Percentiles rank a stretch among this genome's conserved stretches.
These are phyloP conservation scores for Gonapodya sp. DNA, from an alignment of 192 early-diverging fungal species.

Conservation along the genomic window DNA sequence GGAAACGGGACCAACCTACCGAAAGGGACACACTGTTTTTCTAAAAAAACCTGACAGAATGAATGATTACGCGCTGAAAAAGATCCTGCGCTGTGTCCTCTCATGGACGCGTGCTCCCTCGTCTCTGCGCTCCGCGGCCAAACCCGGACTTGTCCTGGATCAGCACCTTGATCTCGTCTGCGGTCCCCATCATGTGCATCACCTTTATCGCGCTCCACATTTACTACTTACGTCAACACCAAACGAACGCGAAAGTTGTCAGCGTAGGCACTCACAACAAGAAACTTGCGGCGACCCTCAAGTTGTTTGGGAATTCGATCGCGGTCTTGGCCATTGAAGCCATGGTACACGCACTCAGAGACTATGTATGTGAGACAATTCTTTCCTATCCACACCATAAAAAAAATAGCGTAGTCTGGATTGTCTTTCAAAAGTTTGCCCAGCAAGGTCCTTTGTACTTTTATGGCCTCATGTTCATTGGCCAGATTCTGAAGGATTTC, in stretches of 20 bases:
- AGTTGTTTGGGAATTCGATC: neutral
- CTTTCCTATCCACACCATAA: too few species aligned
- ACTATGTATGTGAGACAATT: neutral
- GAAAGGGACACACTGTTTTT: too few species aligned
- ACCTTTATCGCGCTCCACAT: neutral
- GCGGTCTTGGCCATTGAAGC: neutral
- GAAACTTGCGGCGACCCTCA: neutral
- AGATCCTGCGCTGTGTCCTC: neutral
- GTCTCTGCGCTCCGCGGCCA: neutral
- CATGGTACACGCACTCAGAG: neutral
- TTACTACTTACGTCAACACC: neutral
- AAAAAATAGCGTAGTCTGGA: too few species aligned
- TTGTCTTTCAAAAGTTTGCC: neutral
- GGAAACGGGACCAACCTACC: too few species aligned
- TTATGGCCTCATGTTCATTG: neutral
- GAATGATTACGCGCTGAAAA: too few species aligned
- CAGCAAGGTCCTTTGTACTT: neutral
- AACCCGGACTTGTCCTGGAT: neutral
- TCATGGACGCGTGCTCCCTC: neutral
- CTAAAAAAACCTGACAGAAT: too few species aligned
- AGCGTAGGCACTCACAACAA: neutral
- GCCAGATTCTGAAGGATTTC: slow-evolving; percentile 4
- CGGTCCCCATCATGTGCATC: neutral
- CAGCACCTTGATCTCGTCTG: neutral
- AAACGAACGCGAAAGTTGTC: neutral